Evolutionary conservation across 176 grass and related monocot genomes (phyloP).

Genomic region (Oryza officinalis): DNA sequence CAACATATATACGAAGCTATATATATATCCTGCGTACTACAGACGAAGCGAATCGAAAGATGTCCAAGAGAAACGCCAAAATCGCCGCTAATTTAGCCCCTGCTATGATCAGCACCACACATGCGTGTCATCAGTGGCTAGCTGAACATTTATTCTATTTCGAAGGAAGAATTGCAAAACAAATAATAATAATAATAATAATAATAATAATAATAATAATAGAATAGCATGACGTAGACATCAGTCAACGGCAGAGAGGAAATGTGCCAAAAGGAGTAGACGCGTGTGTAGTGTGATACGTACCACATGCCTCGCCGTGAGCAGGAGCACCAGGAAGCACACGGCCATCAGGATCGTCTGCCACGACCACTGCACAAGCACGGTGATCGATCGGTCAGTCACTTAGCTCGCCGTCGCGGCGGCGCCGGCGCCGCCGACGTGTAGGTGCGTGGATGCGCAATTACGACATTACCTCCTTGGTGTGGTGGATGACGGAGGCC

Average conservation of each 20-base stretch:
- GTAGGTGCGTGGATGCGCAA: background rate
- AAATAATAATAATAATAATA: too few relatives aligned
- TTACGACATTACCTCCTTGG: slow-evolving; percentile 48
- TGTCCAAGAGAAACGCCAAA: background rate
- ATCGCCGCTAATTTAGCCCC: background rate
- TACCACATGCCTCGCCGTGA: slow-evolving; percentile 76
- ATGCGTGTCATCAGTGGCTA: background rate
- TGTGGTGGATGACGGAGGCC: slow-evolving; percentile 76
- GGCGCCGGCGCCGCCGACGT: background rate
- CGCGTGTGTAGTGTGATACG: slow-evolving; percentile 12
- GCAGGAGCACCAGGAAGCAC: slow-evolving; percentile 67
- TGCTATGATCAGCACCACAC: background rate
- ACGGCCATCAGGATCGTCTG: slow-evolving; percentile 82
- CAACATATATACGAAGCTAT: background rate
- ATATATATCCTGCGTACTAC: background rate
- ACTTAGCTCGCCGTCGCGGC: too few relatives aligned
- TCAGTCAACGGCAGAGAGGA: background rate
- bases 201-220: too few relatives aligned
- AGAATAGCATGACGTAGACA: background rate
- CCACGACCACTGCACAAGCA: slow-evolving; percentile 83
- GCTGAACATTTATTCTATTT: background rate
- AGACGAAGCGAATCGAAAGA: background rate
- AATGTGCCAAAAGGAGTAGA: too few relatives aligned
- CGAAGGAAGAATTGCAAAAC: background rate
- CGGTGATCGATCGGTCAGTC: background rate